A percentile compares a stretch with the other conserved stretches of the same genome.
phyloP scores from a whole-genome alignment of 2,329 filamentous ascomycete species.

The Teratosphaeria gauchensis region DNA sequence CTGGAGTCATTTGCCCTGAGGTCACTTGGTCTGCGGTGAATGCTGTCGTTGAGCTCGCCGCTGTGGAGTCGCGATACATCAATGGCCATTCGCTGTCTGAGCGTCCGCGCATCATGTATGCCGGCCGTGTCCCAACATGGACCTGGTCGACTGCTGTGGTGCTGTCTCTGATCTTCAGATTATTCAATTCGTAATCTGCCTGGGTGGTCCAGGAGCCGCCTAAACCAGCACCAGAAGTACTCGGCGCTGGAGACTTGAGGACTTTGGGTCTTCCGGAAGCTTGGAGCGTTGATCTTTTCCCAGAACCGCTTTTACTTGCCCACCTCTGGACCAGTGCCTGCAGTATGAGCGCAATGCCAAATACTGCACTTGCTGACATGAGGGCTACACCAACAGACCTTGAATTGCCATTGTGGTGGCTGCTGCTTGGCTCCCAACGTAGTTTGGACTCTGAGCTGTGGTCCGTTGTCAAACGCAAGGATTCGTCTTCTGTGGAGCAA shows the following conservation, averaged over 20 bases:
- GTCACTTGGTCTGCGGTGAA: not conserved
- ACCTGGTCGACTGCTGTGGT: not conserved
- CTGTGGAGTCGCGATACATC: constrained; percentile 5
- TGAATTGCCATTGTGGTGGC: not conserved
- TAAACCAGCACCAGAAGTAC: not conserved
- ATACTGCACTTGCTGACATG: constrained; percentile 4
- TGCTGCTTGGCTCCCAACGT: not conserved
- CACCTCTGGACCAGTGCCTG: constrained; percentile 6
- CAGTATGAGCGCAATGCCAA: constrained; percentile 7
- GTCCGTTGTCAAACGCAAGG: constrained; percentile 12
- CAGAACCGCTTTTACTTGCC: not conserved
- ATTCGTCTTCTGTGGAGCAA: constrained; percentile 21
- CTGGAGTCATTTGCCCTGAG: not conserved
- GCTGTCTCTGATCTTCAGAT: not conserved
- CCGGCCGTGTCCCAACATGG: not conserved
- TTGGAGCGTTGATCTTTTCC: not conserved
- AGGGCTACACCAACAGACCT: constrained; percentile 6
- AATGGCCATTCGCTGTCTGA: constrained; percentile 4
- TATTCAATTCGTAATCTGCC: constrained; percentile 4
- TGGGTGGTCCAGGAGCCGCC: constrained; percentile 4
- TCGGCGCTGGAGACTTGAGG: constrained; percentile 5
- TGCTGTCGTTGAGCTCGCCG: constrained; percentile 5
- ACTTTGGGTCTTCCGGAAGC: constrained; percentile 1
- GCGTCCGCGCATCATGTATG: constrained; percentile 1
- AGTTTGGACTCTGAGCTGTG: constrained; percentile 5